Percentiles rank a stretch among this genome's conserved stretches.
These are phyloP conservation scores for Aurantiochytrium sp. DNA, from an alignment of 108 stramenopile genomes.

Conservation along the genomic window DNA sequence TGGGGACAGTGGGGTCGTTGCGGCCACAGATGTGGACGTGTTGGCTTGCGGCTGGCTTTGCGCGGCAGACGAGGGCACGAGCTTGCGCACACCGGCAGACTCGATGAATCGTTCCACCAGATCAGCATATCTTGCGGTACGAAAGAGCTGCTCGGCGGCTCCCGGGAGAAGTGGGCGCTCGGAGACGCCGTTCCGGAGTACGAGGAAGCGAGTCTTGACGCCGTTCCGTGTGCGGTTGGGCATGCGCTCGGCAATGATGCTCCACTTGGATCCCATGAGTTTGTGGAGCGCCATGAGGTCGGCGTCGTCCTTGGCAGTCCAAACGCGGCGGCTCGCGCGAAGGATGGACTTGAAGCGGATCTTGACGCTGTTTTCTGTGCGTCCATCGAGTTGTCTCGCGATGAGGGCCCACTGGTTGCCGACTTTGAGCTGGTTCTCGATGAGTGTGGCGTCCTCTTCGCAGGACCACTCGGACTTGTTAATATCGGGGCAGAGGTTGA, in stretches of 20 bases:
- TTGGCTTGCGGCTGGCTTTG: too few relatives aligned
- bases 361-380: constrained; percentile 35
- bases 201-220: constrained; percentile 3
- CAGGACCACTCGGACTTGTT: constrained; percentile 39
- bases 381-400: constrained; percentile 29
- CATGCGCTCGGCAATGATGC: not conserved
- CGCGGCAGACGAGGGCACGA: too few relatives aligned
- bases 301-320: constrained; percentile 12
- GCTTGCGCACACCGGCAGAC: not conserved
- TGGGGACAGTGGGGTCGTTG: too few relatives aligned
- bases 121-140: not conserved
- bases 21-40: too few relatives aligned
- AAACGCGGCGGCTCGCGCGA: not conserved
- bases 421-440: constrained; percentile 22
- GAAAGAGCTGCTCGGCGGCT: not conserved
- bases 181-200: not conserved
- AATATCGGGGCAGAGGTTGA: constrained; percentile 46
- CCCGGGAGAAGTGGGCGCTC: not conserved
- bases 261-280: not conserved
- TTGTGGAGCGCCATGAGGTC: not conserved
- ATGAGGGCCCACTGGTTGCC: constrained; percentile 35
- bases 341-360: constrained; percentile 23
- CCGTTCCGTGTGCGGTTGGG: not conserved
- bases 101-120: not conserved
- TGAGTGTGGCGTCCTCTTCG: constrained; percentile 41